Evolutionary conservation across 2,329 filamentous ascomycete species (phyloP), one percentile per base, ranked within the genome.

Genomic region (Xylariaceae sp.): DNA sequence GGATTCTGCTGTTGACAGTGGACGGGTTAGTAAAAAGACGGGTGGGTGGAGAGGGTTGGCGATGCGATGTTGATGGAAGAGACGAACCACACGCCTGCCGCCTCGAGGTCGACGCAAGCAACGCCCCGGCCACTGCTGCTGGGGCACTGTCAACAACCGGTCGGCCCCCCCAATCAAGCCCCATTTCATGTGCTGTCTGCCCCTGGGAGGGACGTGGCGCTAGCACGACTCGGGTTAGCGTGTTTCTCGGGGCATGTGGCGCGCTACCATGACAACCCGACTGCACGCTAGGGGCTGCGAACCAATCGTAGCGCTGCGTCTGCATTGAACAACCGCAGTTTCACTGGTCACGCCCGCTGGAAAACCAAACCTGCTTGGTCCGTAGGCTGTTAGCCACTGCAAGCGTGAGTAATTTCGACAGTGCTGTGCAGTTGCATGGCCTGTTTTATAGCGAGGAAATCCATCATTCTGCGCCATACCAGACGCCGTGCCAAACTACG

Each of bases 211-310:
- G 44, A 47, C 57, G 60, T 44, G 8, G 47, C 47, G 50, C 65
- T 65, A 65, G 8, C 55, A 22, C 0, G 4, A 9, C 42, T 0
- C 0, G 59, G 61, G 0, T 43, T 64, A 65, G 61, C 61, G 48
- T 30, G 0, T 16, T 47, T 1, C 18, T 29, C 51, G 55, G 57
- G 54, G 61, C 61, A 64, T 60, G 59, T 64, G 57, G 49, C 53
- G 46, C 54, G 65, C 64, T 67, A 66, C 65, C 65, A 63, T 63
- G 63, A 65, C 63, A 65, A 65, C 63, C 61, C 32, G 48, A 49
- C 12, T 29, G 16, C 12, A 15, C 26, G 36, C 53, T 47, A 34
- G 32, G 10, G 3, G 26, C 26, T 26, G 26, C 4, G 26, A 4
- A 8, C 26, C 26, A 26, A 26, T 26, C 26, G 32, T 5, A 6